A percentile compares a stretch with the other conserved stretches of the same genome.
Conservation (phyloP, 139 green algal genomes). For the Chlorella vulgaris region DNA sequence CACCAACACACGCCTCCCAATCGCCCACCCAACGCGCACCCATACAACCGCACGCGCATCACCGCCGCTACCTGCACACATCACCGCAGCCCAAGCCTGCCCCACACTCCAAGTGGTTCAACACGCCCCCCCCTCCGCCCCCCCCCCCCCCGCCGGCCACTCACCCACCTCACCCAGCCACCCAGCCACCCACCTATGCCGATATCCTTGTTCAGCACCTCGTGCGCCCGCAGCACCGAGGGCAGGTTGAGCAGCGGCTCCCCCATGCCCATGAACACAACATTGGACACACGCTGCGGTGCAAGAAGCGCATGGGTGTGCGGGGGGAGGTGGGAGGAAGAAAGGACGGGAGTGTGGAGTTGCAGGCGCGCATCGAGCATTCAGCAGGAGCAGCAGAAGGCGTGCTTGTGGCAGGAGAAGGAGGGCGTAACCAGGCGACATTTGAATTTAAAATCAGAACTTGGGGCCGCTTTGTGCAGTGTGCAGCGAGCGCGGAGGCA, state of each 20-base stretch:
- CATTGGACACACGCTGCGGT: conserved; percentile 35
- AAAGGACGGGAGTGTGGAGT: not conserved
- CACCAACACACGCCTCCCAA: too few species aligned
- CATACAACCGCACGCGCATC: too few species aligned
- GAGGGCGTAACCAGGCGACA: not conserved
- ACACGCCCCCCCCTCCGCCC: too few species aligned
- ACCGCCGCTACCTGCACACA: too few species aligned
- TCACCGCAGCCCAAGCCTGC: too few species aligned
- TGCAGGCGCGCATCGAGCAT: not conserved
- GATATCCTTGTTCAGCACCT: conserved; percentile 83
- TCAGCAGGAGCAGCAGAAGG: not conserved
- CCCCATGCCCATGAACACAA: conserved; percentile 98
- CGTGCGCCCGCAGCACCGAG: conserved; percentile 70
- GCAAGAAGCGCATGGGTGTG: not conserved
- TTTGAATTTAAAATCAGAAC: too few species aligned
- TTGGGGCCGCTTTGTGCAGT: too few species aligned
- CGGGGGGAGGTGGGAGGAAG: not conserved
- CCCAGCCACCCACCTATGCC: conserved; percentile 66
- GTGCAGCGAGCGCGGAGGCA: too few species aligned
- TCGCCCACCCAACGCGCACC: too few species aligned
- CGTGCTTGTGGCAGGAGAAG: not conserved
- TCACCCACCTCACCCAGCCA: not conserved
- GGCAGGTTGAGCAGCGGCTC: conserved; percentile 95
- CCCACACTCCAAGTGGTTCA: too few species aligned
- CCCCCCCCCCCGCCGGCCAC: not conserved